Evolutionary conservation across 2,329 filamentous ascomycete genomes (phyloP), one percentile per base, ranked within the genome.

Genomic region (Paramyrothecium roridum): DNA sequence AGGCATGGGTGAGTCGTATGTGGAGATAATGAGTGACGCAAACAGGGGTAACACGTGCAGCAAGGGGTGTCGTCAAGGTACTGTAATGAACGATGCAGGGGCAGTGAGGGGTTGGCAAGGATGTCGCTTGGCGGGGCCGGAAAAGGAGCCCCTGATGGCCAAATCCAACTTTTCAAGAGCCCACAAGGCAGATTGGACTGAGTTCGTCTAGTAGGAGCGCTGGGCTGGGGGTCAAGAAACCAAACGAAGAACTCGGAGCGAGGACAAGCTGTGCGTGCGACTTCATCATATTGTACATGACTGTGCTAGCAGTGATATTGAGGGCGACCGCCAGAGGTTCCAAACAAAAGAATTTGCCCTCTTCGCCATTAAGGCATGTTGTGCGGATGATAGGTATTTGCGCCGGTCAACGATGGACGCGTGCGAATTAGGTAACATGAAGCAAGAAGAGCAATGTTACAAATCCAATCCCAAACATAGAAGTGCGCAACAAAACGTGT

Each of bases 251-350:
- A 64, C 65, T 67, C 65, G 61, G 69, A 63, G 37, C 37, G n/a
- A 43, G 13, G 37, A 43, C 37, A 43, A 19, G 37, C n/a, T 37
- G 37, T 72, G 73, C 68, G 66, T 66, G 74, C 72, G 70, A 75
- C 75, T 76, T 70, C 66, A 77, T 72, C 70, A 73, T 82, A 82
- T 80, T 82, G 77, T 82, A 82, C 80, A 82, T 73, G 73, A 76
- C 72, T 74, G 72, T 71, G 68, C 61, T 66, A 43, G 37, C 13
- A 43, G 37, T 19, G 37, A 19, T 43, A 43, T 43, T 43, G 37
- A 17, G 37, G n/a, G n/a, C 37, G 37, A 43, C n/a, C n/a, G 37
- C 13, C 26, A 43, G 37, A 43, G 37, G 37, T 43, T 43, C n/a
- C 37, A 16, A 43, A 43, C 37, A 16, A 43, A 43, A 17, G 71